phyloP scores from a whole-genome alignment of 2,329 filamentous ascomycete species.

The Berkeleyomyces rouxiae region DNA sequence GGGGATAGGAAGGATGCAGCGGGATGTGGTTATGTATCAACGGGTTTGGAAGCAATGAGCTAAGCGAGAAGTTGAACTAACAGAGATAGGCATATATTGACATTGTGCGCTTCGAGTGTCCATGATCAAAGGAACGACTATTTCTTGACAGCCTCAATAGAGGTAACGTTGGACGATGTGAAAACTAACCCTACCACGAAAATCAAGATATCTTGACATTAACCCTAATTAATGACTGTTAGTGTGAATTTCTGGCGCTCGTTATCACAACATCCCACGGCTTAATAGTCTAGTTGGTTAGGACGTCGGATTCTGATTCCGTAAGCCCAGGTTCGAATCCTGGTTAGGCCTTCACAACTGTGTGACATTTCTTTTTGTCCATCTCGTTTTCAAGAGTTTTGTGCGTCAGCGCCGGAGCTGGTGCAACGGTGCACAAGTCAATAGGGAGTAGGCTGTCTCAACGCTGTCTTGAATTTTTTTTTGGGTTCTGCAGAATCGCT shows the following conservation, averaged over 20 bases:
- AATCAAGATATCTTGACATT: background rate
- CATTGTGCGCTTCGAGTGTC: background rate
- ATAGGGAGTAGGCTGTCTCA: background rate
- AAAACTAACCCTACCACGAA: background rate
- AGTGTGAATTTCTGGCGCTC: background rate
- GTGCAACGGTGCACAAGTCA: background rate
- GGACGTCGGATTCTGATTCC: constrained; percentile 11
- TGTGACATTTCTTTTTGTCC: background rate
- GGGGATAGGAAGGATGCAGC: background rate
- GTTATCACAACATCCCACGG: background rate
- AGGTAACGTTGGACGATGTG: too few species aligned
- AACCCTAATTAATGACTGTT: background rate
- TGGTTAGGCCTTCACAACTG: constrained; percentile 5
- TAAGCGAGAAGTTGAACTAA: too few species aligned
- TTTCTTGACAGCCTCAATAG: too few species aligned
- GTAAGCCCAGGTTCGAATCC: constrained; percentile 12
- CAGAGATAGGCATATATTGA: background rate
- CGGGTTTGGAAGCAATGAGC: background rate
- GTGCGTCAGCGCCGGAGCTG: background rate
- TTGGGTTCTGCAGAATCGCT: too few species aligned
- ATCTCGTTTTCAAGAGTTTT: background rate
- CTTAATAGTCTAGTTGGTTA: constrained; percentile 13
- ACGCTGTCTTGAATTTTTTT: background rate
- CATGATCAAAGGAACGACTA: too few species aligned
- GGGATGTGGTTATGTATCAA: background rate